These are phyloP conservation scores for Komagataella pastoris DNA, from an alignment of 805 yeast species.

Conservation along the genomic window DNA sequence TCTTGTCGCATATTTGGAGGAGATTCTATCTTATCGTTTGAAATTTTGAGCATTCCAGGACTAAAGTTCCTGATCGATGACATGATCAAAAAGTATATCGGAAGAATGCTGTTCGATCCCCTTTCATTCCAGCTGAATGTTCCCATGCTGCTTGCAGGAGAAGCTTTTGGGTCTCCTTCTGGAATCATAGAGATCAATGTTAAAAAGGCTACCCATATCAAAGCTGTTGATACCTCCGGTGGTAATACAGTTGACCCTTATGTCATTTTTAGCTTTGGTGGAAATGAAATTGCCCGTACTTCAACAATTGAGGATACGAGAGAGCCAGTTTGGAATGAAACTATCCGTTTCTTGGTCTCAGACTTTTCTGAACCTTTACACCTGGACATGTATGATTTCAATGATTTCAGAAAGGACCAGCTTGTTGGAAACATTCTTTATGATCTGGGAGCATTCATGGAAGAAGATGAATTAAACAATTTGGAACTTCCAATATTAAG, in stretches of 20 bases:
- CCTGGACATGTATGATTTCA: constrained; percentile 61
- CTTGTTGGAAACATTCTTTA: constrained; percentile 64
- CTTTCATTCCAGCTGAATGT: constrained; percentile 87
- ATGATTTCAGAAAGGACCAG: constrained; percentile 67
- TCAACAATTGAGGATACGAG: constrained; percentile 52
- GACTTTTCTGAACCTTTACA: constrained; percentile 75
- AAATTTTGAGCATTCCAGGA: constrained; percentile 79
- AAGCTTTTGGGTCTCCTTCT: constrained; percentile 63
- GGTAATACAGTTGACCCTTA: constrained; percentile 89
- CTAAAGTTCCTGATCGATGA: constrained; percentile 69
- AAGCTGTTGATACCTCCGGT: constrained; percentile 44
- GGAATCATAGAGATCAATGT: constrained; percentile 72
- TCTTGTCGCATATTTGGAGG: constrained; percentile 61
- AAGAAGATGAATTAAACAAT: constrained; percentile 33
- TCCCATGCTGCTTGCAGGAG: constrained; percentile 81
- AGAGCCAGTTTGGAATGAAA: constrained; percentile 79
- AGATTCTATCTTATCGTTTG: constrained; percentile 78
- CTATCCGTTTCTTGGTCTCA: constrained; percentile 51
- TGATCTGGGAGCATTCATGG: constrained; percentile 55
- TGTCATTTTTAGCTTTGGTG: constrained; percentile 53
- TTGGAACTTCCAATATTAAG: constrained; percentile 48
- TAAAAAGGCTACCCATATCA: constrained; percentile 53
- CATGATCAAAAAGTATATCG: constrained; percentile 75
- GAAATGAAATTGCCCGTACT: constrained; percentile 51
- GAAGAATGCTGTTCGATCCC: constrained; percentile 82